Evolutionary conservation across 176 grass and related monocot species (phyloP).

Genomic region (Lolium multiflorum): DNA sequence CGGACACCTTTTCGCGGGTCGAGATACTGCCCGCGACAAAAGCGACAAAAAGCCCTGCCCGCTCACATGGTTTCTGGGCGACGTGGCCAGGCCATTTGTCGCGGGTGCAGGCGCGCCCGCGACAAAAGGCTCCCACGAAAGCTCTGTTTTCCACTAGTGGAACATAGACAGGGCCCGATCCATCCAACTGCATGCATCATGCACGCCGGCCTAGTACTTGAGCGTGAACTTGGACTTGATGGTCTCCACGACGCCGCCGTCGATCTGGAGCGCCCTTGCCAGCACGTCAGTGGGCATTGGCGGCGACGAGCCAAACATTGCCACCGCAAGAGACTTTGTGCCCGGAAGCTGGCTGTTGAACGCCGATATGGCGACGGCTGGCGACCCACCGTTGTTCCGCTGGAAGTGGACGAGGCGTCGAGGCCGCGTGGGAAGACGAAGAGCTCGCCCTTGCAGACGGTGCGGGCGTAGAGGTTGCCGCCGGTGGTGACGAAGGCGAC

Average conservation of each 20-base stretch:
- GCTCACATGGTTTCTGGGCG: too few species aligned
- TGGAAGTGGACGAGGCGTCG: conserved; percentile 7
- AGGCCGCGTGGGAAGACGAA: neutral
- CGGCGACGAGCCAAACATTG: conserved; percentile 56
- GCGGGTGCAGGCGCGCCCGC: too few species aligned
- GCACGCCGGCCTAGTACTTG: neutral
- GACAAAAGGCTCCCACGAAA: too few species aligned
- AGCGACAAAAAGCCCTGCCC: too few species aligned
- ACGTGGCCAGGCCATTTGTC: too few species aligned
- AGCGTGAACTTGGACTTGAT: conserved; percentile 62
- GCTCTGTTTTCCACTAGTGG: too few species aligned
- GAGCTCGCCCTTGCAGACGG: neutral
- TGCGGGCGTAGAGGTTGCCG: neutral
- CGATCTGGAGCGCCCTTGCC: conserved; percentile 60
- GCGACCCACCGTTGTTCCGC: conserved; percentile 2
- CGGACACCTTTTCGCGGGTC: too few species aligned
- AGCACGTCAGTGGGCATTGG: conserved; percentile 55
- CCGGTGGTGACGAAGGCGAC: neutral
- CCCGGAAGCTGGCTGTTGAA: conserved; percentile 78
- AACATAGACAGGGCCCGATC: neutral
- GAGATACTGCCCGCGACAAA: too few species aligned
- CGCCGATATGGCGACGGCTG: conserved; percentile 52
- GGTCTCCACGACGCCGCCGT: conserved; percentile 50
- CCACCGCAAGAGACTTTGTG: conserved; percentile 48
- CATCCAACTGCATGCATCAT: neutral